These are phyloP conservation scores for Fusarium sp. DNA, from an alignment of 2,329 filamentous ascomycete genomes.

Conservation along the genomic window DNA sequence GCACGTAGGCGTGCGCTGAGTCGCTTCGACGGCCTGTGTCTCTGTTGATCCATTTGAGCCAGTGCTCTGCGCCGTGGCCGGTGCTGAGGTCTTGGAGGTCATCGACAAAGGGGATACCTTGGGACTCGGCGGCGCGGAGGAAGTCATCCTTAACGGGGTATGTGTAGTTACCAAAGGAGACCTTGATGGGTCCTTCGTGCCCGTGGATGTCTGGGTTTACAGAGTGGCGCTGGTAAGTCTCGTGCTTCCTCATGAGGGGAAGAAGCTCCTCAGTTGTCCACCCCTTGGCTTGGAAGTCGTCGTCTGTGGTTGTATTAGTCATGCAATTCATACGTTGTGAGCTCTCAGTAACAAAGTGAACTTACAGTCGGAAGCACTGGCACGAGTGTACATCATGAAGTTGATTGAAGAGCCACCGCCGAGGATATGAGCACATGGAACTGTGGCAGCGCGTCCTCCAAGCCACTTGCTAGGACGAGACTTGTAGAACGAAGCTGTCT, in stretches of 20 bases:
- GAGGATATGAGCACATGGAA: constrained; percentile 79
- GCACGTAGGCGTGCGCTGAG: constrained; percentile 82
- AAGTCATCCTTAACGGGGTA: constrained; percentile 88
- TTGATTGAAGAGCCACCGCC: constrained; percentile 82
- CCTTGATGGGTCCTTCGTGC: constrained; percentile 84
- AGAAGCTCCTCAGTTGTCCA: constrained; percentile 82
- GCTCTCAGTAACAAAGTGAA: rapidly evolving
- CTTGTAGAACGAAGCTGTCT: constrained; percentile 85
- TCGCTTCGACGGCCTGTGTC: constrained; percentile 73
- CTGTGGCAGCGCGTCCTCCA: constrained; percentile 76
- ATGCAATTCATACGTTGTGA: neutral
- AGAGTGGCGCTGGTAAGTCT: constrained; percentile 78
- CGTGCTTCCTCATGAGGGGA: constrained; percentile 83
- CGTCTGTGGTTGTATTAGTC: constrained; percentile 48
- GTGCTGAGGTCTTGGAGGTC: constrained; percentile 80
- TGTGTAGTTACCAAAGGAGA: constrained; percentile 83
- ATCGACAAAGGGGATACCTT: constrained; percentile 79
- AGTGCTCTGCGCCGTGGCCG: constrained; percentile 80
- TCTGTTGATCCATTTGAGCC: constrained; percentile 88
- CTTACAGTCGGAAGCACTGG: constrained; percentile 47
- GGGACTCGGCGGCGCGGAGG: constrained; percentile 77
- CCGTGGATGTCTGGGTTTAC: constrained; percentile 78
- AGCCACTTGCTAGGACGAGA: constrained; percentile 80
- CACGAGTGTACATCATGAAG: constrained; percentile 71
- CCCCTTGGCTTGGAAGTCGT: constrained; percentile 84